Evolutionary conservation across 208 protist genomes (phyloP).

Genomic region (Leishmania amazonensis): DNA sequence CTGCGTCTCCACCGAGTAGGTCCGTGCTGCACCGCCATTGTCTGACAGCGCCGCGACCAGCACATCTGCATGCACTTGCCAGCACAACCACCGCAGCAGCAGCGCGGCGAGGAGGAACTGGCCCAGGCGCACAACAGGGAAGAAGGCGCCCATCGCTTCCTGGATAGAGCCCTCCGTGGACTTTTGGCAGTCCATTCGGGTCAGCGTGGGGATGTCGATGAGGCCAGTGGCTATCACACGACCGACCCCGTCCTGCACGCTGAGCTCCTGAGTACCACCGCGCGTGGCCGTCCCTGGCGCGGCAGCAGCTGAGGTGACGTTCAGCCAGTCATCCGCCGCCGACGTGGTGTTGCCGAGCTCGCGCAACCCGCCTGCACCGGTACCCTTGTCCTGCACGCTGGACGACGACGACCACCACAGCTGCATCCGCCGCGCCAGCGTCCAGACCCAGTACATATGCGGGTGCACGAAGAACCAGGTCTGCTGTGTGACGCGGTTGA

Average conservation of each 20-base stretch:
- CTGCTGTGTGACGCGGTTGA: constrained; percentile 34
- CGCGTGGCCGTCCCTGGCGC: neutral
- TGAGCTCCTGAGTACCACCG: neutral
- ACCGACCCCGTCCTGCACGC: constrained; percentile 13
- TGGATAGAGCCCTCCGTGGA: constrained; percentile 11
- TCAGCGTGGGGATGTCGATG: constrained; percentile 24
- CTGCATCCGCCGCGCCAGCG: constrained; percentile 22
- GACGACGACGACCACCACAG: constrained; percentile 15
- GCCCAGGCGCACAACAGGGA: constrained; percentile 11
- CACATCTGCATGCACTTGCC: constrained; percentile 8
- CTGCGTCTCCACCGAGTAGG: constrained; percentile 5
- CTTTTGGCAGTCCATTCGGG: constrained; percentile 22
- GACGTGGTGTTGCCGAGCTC: constrained; percentile 21
- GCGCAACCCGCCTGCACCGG: neutral
- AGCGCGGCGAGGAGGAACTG: constrained; percentile 25
- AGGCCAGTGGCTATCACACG: neutral
- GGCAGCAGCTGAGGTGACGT: neutral
- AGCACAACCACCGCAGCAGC: constrained; percentile 30
- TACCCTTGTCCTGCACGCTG: neutral
- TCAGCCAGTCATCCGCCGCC: constrained; percentile 41
- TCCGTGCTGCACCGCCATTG: neutral
- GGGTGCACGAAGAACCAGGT: constrained; percentile 34
- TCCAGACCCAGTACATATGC: constrained; percentile 30
- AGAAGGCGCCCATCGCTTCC: constrained; percentile 18
- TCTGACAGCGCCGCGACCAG: neutral